Percentiles rank a stretch among this genome's conserved stretches.
Evolutionary conservation across 2,329 filamentous ascomycete species (phyloP).

Genomic region (Microthyrium microscopicum): DNA sequence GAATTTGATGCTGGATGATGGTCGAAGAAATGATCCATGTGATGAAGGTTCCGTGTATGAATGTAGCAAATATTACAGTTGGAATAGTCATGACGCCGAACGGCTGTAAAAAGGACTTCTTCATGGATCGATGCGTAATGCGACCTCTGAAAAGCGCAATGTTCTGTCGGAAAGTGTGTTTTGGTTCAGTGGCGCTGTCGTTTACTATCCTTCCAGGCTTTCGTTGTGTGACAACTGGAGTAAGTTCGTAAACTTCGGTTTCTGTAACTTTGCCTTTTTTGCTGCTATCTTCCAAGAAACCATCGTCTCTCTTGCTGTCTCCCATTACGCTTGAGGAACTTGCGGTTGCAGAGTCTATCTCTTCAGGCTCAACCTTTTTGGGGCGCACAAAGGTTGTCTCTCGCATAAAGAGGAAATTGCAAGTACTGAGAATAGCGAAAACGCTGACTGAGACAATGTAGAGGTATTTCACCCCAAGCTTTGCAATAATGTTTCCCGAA

Average conservation of each 20-base stretch:
- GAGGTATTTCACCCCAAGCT: slow-evolving; percentile 19
- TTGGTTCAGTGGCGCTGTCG: neutral
- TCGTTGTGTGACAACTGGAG: no score
- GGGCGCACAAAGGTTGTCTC: slow-evolving; percentile 23
- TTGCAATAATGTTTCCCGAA: slow-evolving; percentile 22
- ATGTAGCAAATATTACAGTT: slow-evolving; percentile 21
- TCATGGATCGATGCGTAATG: slow-evolving; percentile 1
- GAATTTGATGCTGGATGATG: slow-evolving; percentile 29
- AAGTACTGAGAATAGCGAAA: slow-evolving; percentile 23
- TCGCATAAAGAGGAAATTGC: slow-evolving; percentile 28
- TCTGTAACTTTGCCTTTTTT: no score
- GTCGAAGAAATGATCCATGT: slow-evolving; percentile 28
- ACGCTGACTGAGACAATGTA: slow-evolving; percentile 25
- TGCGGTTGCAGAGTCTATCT: no score
- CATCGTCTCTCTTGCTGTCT: no score
- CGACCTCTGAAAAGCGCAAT: slow-evolving; percentile 3
- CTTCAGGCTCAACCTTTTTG: no score
- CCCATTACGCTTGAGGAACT: no score
- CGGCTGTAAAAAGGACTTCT: slow-evolving; percentile 11
- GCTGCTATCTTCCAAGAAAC: neutral
- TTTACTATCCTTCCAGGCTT: no score
- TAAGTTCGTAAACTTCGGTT: no score
- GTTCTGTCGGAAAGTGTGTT: neutral
- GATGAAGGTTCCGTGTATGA: slow-evolving; percentile 27
- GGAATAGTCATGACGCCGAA: slow-evolving; percentile 22